Evolutionary conservation across 83 land plant genomes (phyloP).

Genomic region (Picea abies): DNA sequence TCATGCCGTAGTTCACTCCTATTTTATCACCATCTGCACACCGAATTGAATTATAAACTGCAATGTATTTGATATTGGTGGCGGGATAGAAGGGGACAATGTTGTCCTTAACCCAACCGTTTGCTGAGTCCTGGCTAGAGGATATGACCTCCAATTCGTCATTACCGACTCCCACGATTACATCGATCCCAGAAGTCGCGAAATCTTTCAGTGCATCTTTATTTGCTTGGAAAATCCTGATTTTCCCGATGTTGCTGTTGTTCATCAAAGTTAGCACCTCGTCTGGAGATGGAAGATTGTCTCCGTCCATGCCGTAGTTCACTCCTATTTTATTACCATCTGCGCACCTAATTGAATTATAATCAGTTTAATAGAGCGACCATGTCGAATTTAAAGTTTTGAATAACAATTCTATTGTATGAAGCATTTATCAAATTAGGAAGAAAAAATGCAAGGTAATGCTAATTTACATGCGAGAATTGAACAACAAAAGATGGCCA

Average conservation of each 20-base stretch:
- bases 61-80: slow-evolving; percentile 44
- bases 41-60: too few relatives aligned
- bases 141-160: slow-evolving; percentile 32
- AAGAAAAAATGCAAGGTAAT: too few relatives aligned
- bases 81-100: slow-evolving; percentile 26
- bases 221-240: slow-evolving; percentile 44
- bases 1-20: slow-evolving; percentile 55
- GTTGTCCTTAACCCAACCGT: slow-evolving; percentile 47
- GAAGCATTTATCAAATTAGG: too few relatives aligned
- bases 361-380: too few relatives aligned
- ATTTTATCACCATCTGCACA: background rate
- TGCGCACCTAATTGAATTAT: too few relatives aligned
- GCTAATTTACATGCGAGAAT: too few relatives aligned
- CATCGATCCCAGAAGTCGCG: slow-evolving; percentile 33
- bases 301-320: slow-evolving; percentile 43
- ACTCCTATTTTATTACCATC: slow-evolving; percentile 32
- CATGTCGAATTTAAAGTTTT: too few relatives aligned
- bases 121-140: slow-evolving; percentile 26
- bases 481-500: too few relatives aligned
- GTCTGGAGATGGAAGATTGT: slow-evolving; percentile 44
- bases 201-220: slow-evolving; percentile 39
- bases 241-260: slow-evolving; percentile 27
- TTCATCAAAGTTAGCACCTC: slow-evolving; percentile 33
- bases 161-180: slow-evolving; percentile 40
- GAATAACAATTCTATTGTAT: too few relatives aligned